These are phyloP conservation scores for Furcasterigmium furcatum DNA, from an alignment of 2,329 filamentous ascomycete species.

Conservation along the genomic window DNA sequence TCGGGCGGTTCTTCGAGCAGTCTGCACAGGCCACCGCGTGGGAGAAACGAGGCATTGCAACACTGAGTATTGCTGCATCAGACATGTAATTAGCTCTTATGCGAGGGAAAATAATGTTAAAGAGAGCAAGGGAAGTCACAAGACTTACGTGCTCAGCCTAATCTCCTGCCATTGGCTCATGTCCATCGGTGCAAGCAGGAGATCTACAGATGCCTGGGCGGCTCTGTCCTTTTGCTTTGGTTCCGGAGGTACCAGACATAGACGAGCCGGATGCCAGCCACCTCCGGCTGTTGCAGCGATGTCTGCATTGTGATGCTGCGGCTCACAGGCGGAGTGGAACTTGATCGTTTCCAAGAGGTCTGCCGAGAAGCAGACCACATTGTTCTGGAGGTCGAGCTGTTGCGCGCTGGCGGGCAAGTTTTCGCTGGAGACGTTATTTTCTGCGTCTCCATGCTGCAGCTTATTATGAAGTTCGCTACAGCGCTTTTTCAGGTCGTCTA, in stretches of 20 bases:
- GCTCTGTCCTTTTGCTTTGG: neutral
- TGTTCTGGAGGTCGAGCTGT: neutral
- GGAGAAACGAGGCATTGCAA: neutral
- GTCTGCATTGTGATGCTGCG: neutral
- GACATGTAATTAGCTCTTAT: neutral
- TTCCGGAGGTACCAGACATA: too few species aligned
- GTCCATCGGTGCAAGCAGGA: neutral
- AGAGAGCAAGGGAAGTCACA: neutral
- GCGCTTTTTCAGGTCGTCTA: too few species aligned
- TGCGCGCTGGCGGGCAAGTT: neutral
- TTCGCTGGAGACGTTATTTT: too few species aligned
- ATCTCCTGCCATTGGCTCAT: neutral
- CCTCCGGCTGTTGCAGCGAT: neutral
- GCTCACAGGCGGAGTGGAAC: neutral
- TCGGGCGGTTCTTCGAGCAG: slow-evolving; percentile 37
- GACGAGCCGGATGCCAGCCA: neutral
- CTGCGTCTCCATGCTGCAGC: too few species aligned
- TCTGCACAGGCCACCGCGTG: neutral
- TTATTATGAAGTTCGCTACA: too few species aligned
- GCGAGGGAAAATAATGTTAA: neutral
- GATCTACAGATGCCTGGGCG: neutral
- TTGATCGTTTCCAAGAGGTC: neutral
- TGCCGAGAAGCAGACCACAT: neutral
- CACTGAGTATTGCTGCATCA: neutral
- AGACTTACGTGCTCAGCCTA: neutral